Base-by-base conservation (phyloP, 1,284 basidiomycete species). In the Ustilago sp. region DNA sequence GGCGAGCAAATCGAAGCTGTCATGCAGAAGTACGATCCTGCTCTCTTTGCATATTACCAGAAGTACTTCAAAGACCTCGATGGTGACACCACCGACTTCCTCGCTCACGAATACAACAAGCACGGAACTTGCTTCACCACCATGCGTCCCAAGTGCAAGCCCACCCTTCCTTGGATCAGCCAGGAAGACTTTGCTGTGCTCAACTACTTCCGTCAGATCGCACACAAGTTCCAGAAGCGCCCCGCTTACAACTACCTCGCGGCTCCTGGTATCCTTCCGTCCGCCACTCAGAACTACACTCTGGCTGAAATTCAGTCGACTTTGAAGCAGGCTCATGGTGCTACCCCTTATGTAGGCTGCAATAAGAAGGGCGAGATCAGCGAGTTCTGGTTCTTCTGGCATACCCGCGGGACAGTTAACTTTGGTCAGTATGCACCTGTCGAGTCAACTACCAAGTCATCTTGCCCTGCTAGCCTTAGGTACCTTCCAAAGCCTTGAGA, bases 71-170 rank as follows among this genome's bases (percentile, higher is more conserved):
- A 76, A 54, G 74, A 76, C 39, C 62, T 71, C 43, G 39, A 76
- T 80, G 90, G 90, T 68, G 89, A 89, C n/a, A 87, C 87, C 13
- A 86, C 89, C 4, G 91, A 91, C 77, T 90, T 93, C 81, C 92
- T 91, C 90, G 91, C 88, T n/a, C 82, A 84, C 64, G 85, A 87
- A 89, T 92, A 91, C 85, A 90, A 90, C 58, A 92, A 92, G 85
- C 92, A 93, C 79, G 92, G 91, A 23, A 93, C 92, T 4, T 93
- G 92, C 87, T 93, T 91, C 55, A 92, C 91, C 2, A 93, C 92
- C 17, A 65, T 81, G 63, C 64, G 77, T n/a, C 17, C 66, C 13
- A 17, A 39, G 12, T 82, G 80, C 61, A 74, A 79, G 52, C 63
- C 70, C 12, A 32, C 38, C 6, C 55, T 65, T 9, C 66, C 74